Evolutionary conservation across 78 protist genomes (phyloP).

Genomic region (Emiliania huxleyi): DNA sequence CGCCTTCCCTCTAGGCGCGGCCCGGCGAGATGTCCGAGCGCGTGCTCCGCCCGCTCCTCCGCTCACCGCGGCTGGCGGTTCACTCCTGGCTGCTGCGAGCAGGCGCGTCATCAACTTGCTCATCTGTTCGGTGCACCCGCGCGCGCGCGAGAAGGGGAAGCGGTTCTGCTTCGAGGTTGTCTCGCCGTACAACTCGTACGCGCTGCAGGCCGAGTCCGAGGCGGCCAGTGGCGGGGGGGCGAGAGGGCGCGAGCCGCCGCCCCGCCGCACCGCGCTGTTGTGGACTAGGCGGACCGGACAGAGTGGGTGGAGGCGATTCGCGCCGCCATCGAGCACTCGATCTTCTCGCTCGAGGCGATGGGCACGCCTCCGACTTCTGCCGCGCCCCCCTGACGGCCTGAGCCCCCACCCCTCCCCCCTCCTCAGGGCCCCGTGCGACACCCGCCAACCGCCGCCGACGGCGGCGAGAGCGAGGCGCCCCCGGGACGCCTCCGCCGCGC

Average conservation of each 20-base stretch:
- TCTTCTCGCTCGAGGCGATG: background rate
- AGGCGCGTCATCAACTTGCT: background rate
- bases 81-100: background rate
- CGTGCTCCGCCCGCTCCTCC: background rate
- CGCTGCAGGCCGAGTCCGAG: slow-evolving; percentile 22
- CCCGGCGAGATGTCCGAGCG: no score
- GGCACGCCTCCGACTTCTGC: no score
- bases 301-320: background rate
- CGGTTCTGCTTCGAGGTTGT: slow-evolving; percentile 47
- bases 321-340: background rate
- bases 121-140: slow-evolving; percentile 11
- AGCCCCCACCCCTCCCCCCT: no score
- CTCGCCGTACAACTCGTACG: background rate
- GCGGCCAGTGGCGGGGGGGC: no score
- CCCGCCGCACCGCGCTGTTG: background rate
- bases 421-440: no score
- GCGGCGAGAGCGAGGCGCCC: no score
- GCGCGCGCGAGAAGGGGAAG: background rate
- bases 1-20: no score
- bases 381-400: no score
- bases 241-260: no score
- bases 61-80: background rate
- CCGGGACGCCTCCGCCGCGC: no score
- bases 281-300: background rate
- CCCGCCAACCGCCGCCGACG: no score